Base-by-base conservation (phyloP, 2,329 filamentous ascomycete genomes). In the Trichoderma pleuroti region DNA sequence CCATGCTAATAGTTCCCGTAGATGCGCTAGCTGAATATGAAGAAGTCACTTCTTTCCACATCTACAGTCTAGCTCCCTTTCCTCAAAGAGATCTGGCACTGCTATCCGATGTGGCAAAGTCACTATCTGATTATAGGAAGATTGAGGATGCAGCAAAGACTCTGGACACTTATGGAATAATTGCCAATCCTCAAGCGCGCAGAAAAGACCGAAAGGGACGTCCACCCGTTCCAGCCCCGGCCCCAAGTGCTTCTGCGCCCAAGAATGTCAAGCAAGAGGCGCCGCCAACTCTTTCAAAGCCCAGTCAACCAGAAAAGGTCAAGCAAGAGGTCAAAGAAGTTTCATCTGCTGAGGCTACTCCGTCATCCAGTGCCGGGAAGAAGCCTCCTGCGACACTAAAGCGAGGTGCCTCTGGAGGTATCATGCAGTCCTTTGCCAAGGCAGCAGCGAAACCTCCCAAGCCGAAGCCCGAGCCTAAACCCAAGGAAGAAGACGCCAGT, bases 391-490 rank as follows among this genome's bases (percentile, higher is more conserved):
- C 80, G 24, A 73, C 82, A 6, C 46, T 75, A 3, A 93, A 92
- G 76, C 87, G 87, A 70, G 86, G 87, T 67, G 84, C 83, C 18
- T 88, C 90, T 14, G 83, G 82, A 3, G 87, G 88, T 71, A 88
- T 97, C 30, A 93, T 96, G 85, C 90, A 91, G 72, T 92, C 93
- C 0, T 97, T 97, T 78, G 92, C 92, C 16, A 93, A 91, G 76
- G 83, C 85, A 6, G 80, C 79, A 4, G 75, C 78, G 5, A 81
- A 77, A 63, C 76, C 83, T 11, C 36, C 64, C 18, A 61, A 61
- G 14, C 26, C 56, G 24, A 65, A 65, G 0, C 83, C 90, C 5
- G 93, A 90, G 75, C 74, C 76, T 11, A 71, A 75, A 8, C 62
- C 72, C 7, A 79, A 81, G 65, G 75, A 78, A 60, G 78, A 80